phyloP scores from a whole-genome alignment of 805 yeast genomes.

The Saturnispora sekii region DNA sequence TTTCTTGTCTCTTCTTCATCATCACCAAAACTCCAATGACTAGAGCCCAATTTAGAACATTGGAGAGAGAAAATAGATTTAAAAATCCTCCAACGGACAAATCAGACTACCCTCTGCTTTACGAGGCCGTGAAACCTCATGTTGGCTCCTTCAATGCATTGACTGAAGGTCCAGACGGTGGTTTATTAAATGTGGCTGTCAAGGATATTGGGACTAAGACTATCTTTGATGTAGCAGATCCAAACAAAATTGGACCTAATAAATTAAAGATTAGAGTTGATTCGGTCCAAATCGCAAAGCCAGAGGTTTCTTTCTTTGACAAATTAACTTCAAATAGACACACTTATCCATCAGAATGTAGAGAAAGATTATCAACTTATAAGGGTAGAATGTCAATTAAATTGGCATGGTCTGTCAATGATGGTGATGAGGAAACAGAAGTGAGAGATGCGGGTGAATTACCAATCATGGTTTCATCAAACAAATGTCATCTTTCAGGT shows the following conservation, averaged over 20 bases:
- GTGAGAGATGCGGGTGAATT: constrained; percentile 84
- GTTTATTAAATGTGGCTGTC: constrained; percentile 74
- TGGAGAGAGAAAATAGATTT: constrained; percentile 81
- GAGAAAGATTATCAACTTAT: constrained; percentile 84
- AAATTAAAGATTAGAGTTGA: constrained; percentile 80
- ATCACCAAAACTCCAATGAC: constrained; percentile 15
- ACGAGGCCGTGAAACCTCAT: constrained; percentile 91
- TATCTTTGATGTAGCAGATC: constrained; percentile 71
- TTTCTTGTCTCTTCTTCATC: neutral
- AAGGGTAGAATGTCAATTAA: constrained; percentile 70
- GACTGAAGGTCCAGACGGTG: constrained; percentile 81
- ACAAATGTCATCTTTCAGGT: constrained; percentile 83
- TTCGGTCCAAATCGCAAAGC: constrained; percentile 77
- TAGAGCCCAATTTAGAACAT: constrained; percentile 61
- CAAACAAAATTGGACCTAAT: constrained; percentile 62
- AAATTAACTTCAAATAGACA: constrained; percentile 68
- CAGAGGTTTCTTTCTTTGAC: constrained; percentile 62
- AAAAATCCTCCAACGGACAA: constrained; percentile 83
- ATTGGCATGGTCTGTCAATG: constrained; percentile 80
- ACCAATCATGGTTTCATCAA: constrained; percentile 85
- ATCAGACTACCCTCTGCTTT: constrained; percentile 69
- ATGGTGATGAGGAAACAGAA: constrained; percentile 71
- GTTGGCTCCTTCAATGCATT: constrained; percentile 93
- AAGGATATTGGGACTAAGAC: constrained; percentile 82
- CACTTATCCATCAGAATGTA: constrained; percentile 75